Evolutionary conservation across 23 red algal genomes (phyloP), one percentile per base, ranked within the genome.

Genomic region (Gracilaria gracilis): DNA sequence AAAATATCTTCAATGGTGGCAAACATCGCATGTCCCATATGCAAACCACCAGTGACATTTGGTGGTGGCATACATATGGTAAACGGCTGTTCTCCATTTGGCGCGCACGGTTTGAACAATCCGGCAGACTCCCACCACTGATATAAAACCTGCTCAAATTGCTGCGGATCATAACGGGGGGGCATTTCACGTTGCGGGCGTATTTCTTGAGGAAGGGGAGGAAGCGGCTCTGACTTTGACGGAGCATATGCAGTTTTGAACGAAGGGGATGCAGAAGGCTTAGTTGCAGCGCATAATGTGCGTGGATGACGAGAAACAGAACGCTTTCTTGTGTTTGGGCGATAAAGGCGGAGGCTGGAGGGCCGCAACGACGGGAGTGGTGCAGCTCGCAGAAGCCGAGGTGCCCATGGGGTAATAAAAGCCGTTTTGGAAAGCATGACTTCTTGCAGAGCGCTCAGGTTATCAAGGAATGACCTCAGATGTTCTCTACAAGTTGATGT

Each of bases 11-110:
- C 91, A 67, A 99, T 25, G 8, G 97, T 94, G 17, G 84, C 75
- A 65, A 93, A 93, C 73, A 99, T 93, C 34, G 97, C 97, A 80
- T 99, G 97, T 33, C 97, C 97, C 97, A 99, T 99, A 80, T 99
- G 97, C 58, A 99, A 74, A 36, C 85, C 97, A 58, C 97, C 97
- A 8, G 97, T 99, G 9, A 99, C 92, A 91, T 99, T 99, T 28
- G 97, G 97, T n/a, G 97, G 97, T 5, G 97, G 97, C 97, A 99
- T 99, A 40, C 87, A 86, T 34, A 99, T 94, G 3, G 80, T 87
- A 78, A 99, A 99, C 17, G 94, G 94, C 32, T 57, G 44, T 9
- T 85, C 58, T 27, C 78, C 80, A 61, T 84, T 57, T 2, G 77
- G 87, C 5, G 55, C 36, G 61, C 73, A 82, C 44, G 89, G 88